A percentile compares a stretch with the other conserved stretches of the same genome.
Evolutionary conservation across 768 basidiomycete species (phyloP).

Genomic region (Mycena epipterygia): DNA sequence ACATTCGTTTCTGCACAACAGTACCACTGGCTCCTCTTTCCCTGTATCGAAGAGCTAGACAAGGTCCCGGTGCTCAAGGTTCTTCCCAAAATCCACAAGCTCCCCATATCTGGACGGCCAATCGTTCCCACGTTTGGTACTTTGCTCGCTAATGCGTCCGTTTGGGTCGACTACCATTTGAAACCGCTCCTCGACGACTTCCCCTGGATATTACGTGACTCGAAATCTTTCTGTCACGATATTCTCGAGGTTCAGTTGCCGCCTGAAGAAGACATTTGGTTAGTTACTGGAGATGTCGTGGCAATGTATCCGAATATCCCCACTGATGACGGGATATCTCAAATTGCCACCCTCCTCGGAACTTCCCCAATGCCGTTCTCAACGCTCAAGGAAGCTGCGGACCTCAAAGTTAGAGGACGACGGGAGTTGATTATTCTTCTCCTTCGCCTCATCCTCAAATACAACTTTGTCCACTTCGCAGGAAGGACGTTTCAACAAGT

Average conservation of each 20-base stretch:
- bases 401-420: background rate
- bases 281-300: slow-evolving; percentile 6
- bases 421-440: slow-evolving; percentile 26
- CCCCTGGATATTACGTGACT: background rate
- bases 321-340: slow-evolving; percentile 40
- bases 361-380: background rate
- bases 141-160: background rate
- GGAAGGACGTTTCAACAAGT: slow-evolving; percentile 24
- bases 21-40: background rate
- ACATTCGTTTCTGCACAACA: background rate
- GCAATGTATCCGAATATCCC: too few species aligned
- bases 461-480: slow-evolving; percentile 29
- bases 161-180: background rate
- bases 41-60: background rate
- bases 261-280: background rate
- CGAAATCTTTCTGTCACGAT: background rate
- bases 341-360: slow-evolving; percentile 3
- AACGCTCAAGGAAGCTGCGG: background rate
- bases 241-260: background rate
- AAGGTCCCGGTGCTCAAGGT: background rate
- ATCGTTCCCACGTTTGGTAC: background rate
- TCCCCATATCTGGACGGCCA: background rate
- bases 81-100: background rate
- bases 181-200: background rate
- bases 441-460: slow-evolving; percentile 26